A percentile compares a stretch with the other conserved stretches of the same genome.
These are phyloP conservation scores for Austroboletus eburneus DNA, from an alignment of 768 basidiomycete species.

Conservation along the genomic window DNA sequence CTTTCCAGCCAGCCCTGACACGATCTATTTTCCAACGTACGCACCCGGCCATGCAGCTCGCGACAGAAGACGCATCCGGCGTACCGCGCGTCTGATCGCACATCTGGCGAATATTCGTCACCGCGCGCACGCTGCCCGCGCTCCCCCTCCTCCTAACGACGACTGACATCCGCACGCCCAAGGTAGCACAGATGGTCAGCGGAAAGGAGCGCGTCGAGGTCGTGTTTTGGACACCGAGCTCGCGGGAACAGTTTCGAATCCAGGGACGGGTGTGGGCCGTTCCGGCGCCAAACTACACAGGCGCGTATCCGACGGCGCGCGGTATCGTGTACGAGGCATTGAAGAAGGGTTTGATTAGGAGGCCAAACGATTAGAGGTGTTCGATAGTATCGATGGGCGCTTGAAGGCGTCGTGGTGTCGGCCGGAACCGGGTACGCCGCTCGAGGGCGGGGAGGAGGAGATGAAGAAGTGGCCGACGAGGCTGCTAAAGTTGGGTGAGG, in stretches of 20 bases:
- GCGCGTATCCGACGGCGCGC: constrained; percentile 8
- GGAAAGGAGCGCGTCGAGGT: constrained; percentile 44
- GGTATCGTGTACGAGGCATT: constrained; percentile 33
- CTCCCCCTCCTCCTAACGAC: constrained; percentile 62
- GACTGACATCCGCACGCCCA: constrained; percentile 72
- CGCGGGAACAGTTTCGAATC: constrained; percentile 73
- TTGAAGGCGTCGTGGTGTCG: constrained; percentile 74
- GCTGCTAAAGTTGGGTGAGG: constrained; percentile 47
- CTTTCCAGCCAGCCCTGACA: no score
- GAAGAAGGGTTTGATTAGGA: constrained; percentile 54
- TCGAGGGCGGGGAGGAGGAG: constrained; percentile 52
- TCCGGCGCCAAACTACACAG: constrained; percentile 40
- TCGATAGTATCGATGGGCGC: constrained; percentile 51
- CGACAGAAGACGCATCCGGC: constrained; percentile 23
- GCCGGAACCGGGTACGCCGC: constrained; percentile 56
- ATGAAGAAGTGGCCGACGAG: constrained; percentile 57
- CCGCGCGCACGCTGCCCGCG: constrained; percentile 36
- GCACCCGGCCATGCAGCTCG: constrained; percentile 61
- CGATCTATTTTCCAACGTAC: no score
- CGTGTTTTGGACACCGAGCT: constrained; percentile 69
- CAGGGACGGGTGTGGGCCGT: constrained; percentile 53
- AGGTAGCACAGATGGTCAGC: constrained; percentile 53
- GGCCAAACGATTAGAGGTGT: constrained; percentile 52
- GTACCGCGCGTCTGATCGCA: constrained; percentile 62
- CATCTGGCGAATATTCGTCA: constrained; percentile 57